Percentiles rank a stretch among this genome's conserved stretches.
Evolutionary conservation across 306 rosid species (phyloP).

Genomic region (Quercus rubra): DNA sequence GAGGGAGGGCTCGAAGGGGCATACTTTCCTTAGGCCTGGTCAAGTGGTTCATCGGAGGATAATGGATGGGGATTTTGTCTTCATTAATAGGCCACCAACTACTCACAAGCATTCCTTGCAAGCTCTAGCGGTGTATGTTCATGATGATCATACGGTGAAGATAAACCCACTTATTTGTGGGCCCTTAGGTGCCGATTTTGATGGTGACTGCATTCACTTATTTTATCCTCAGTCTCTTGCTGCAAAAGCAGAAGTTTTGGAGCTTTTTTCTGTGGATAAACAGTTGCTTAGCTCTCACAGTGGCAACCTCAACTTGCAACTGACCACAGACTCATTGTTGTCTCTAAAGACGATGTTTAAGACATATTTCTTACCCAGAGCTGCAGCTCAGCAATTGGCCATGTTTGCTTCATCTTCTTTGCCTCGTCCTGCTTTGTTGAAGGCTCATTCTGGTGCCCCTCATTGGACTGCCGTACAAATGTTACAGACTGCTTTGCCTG

Average conservation of each 20-base stretch:
- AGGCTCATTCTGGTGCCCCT: constrained; percentile 39
- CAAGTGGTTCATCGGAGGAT: constrained; percentile 86
- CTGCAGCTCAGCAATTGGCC: constrained; percentile 63
- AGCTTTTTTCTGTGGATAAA: constrained; percentile 82
- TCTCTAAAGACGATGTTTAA: constrained; percentile 64
- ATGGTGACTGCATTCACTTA: constrained; percentile 86
- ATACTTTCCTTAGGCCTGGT: constrained; percentile 64
- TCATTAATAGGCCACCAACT: constrained; percentile 89
- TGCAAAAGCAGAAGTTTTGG: constrained; percentile 92
- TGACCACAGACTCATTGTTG: constrained; percentile 64
- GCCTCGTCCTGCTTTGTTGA: constrained; percentile 63
- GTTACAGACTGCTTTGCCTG: constrained; percentile 71
- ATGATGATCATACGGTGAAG: constrained; percentile 83
- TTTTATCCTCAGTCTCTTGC: constrained; percentile 92
- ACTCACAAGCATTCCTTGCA: constrained; percentile 94
- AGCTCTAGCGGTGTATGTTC: constrained; percentile 82
- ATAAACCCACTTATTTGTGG: constrained; percentile 95
- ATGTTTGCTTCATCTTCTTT: constrained; percentile 67
- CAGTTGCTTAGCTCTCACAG: constrained; percentile 93
- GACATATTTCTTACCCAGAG: constrained; percentile 43
- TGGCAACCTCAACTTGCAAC: constrained; percentile 77
- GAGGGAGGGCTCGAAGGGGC: constrained; percentile 92
- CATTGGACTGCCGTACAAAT: constrained; percentile 84
- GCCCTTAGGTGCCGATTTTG: constrained; percentile 92
- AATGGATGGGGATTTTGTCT: constrained; percentile 93